phyloP scores from a whole-genome alignment of 1,284 basidiomycete species.

The Termitomyces sp. region DNA sequence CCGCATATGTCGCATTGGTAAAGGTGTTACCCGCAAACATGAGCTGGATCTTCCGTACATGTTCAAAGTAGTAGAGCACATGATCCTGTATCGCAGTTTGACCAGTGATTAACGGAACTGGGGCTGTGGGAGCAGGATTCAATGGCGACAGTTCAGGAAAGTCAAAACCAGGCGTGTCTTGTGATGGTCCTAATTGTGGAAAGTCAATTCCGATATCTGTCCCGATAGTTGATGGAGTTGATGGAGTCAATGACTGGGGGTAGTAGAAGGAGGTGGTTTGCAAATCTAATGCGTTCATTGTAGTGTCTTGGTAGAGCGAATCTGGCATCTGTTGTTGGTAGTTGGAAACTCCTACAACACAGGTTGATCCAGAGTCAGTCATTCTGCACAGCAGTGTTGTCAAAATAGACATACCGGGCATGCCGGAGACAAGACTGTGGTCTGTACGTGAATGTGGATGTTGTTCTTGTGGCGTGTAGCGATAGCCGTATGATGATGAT shows the following conservation, averaged over 20 bases:
- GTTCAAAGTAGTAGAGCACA: constrained; percentile 63
- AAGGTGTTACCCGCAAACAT: constrained; percentile 52
- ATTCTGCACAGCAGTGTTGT: constrained; percentile 14
- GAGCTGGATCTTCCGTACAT: constrained; percentile 56
- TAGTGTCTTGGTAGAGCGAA: constrained; percentile 28
- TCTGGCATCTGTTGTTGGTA: constrained; percentile 30
- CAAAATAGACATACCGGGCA: constrained; percentile 34
- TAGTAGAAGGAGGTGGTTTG: constrained; percentile 26
- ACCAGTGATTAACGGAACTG: constrained; percentile 20
- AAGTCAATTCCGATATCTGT: constrained; percentile 25
- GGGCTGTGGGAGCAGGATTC: constrained; percentile 13
- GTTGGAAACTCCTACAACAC: constrained; percentile 27
- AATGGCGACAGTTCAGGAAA: constrained; percentile 23
- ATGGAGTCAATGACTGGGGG: constrained; percentile 22
- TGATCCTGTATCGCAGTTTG: constrained; percentile 45
- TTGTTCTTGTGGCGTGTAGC: constrained; percentile 19
- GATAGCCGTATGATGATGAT: constrained; percentile 21
- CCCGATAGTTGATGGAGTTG: constrained; percentile 16
- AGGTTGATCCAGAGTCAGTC: constrained; percentile 18
- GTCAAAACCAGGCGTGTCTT: constrained; percentile 22
- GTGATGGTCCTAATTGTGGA: constrained; percentile 16
- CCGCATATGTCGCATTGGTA: constrained; percentile 56
- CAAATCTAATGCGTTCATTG: constrained; percentile 26
- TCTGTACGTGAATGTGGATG: constrained; percentile 18
- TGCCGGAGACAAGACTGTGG: constrained; percentile 31